Base-by-base conservation (phyloP, 164 flowering plant genomes). In the Chimonanthus praecox region DNA sequence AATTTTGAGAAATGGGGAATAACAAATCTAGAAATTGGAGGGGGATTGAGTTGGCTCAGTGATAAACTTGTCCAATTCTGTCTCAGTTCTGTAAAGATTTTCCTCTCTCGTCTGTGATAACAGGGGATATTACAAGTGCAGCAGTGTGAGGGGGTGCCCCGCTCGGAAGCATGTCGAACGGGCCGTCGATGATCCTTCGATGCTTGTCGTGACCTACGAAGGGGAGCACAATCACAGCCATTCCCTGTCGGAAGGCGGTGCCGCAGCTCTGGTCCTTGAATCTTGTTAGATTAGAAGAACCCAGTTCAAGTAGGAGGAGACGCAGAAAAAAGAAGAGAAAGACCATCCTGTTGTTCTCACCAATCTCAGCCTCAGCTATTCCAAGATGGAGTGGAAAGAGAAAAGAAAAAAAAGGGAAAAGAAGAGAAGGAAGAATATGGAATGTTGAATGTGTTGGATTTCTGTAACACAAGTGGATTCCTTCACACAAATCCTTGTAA, bases 41-140 rank as follows among this genome's bases (percentile, higher is more conserved):
- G 33, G 33, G 33, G 33, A 3, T n/a, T 33, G 73, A 60, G 64
- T 71, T 61, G 66, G 47, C 67, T 71, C 67, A 21, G 15, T 4
- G 1, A 13, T 16, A 54, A 54, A 54, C 60, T 11, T 11, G 60
- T 16, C 60, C 3, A 9, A 54, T 13, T 54, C n/a, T 54, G 60
- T 11, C 66, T 63, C 33, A 33, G 60, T 7, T 54, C 16, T 54
- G 4, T 54, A 21, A 33, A 33, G 33, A 3, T 49, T 49, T 50
- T 7, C 21, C 21, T 46, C 1, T 45, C 48, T 61, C 46, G 49
- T 20, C 33, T 49, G 5, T 43, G 51, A 54, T 47, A 43, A 68
- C 91, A 92, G 98, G 82, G 97, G 97, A 0, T 94, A 94, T 73
- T 94, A 94, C 87, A 94, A 94, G 86, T 94, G 98, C 82, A 92